Evolutionary conservation across 139 green algal species (phyloP).

Genomic region (Ettlia oleoabundans): DNA sequence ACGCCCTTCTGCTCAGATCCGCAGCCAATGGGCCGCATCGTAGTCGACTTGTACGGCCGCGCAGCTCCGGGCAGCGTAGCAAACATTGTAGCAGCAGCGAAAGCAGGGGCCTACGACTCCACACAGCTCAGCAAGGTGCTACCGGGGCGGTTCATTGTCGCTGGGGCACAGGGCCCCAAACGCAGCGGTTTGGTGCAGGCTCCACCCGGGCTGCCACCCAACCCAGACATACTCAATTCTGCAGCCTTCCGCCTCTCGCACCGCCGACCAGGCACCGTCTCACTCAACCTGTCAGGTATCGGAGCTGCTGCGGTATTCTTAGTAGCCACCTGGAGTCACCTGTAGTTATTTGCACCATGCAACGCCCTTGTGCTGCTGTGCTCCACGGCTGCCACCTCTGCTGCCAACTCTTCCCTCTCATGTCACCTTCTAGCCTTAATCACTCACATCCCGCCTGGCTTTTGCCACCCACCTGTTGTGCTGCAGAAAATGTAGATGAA

Average conservation of each 20-base stretch:
- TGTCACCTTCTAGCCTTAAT: too few relatives aligned
- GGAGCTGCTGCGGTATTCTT: background rate
- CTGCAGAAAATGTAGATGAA: constrained; percentile 61
- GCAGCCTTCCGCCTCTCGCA: constrained; percentile 58
- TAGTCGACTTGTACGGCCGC: constrained; percentile 73
- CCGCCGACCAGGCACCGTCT: constrained; percentile 67
- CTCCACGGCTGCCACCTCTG: background rate
- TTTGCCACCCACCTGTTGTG: too few relatives aligned
- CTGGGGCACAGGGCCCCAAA: constrained; percentile 49
- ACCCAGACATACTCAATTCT: constrained; percentile 44
- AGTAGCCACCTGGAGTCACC: background rate
- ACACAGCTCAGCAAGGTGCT: constrained; percentile 16
- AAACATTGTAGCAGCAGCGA: constrained; percentile 53
- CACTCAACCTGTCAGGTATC: constrained; percentile 53
- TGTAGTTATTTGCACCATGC: too few relatives aligned
- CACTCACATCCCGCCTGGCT: too few relatives aligned
- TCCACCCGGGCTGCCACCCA: constrained; percentile 41
- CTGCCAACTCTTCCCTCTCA: too few relatives aligned
- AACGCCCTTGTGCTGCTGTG: too few relatives aligned
- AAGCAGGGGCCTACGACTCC: constrained; percentile 6
- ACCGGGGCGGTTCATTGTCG: constrained; percentile 38
- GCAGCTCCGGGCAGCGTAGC: constrained; percentile 48
- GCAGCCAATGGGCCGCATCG: constrained; percentile 52
- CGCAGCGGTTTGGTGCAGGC: constrained; percentile 60
- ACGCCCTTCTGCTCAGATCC: constrained; percentile 50